phyloP scores from a whole-genome alignment of 2,329 filamentous ascomycete genomes.

The Zasmidium citrigriseum region DNA sequence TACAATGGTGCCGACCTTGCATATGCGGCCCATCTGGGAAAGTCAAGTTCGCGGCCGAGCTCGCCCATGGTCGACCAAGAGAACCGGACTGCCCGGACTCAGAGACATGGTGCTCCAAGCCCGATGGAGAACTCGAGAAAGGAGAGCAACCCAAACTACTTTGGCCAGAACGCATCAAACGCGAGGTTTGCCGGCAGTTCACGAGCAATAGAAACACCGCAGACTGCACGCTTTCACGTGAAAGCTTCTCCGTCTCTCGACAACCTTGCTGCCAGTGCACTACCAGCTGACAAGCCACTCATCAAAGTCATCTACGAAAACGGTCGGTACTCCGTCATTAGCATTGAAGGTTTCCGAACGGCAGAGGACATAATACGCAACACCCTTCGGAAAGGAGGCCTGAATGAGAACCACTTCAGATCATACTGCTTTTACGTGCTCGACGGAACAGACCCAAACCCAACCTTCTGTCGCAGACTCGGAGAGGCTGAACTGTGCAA shows the following conservation, averaged over 20 bases:
- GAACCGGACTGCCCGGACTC: constrained; percentile 49
- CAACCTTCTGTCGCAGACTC: constrained; percentile 76
- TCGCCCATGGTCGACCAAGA: constrained; percentile 68
- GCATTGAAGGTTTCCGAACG: constrained; percentile 86
- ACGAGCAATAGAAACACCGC: constrained; percentile 61
- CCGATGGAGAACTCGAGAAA: constrained; percentile 56
- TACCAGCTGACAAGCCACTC: constrained; percentile 83
- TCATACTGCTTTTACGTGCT: constrained; percentile 98
- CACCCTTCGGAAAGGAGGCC: constrained; percentile 81
- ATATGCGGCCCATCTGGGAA: constrained; percentile 48
- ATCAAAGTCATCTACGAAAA: constrained; percentile 92
- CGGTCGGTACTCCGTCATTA: constrained; percentile 89
- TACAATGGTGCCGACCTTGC: constrained; percentile 44
- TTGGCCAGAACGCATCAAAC: constrained; percentile 45
- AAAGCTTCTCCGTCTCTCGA: constrained; percentile 83
- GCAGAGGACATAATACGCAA: constrained; percentile 91
- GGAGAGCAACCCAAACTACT: constrained; percentile 53
- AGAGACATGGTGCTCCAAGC: constrained; percentile 62
- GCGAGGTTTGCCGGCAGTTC: constrained; percentile 37
- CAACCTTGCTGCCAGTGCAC: constrained; percentile 66
- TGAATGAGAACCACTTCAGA: constrained; percentile 86
- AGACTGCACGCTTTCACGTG: constrained; percentile 67
- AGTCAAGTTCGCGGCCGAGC: constrained; percentile 65
- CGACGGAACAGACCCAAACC: constrained; percentile 79
- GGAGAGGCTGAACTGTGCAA: constrained; percentile 86